Conservation (phyloP, 2,329 filamentous ascomycete genomes). For the Nemania serpens region DNA sequence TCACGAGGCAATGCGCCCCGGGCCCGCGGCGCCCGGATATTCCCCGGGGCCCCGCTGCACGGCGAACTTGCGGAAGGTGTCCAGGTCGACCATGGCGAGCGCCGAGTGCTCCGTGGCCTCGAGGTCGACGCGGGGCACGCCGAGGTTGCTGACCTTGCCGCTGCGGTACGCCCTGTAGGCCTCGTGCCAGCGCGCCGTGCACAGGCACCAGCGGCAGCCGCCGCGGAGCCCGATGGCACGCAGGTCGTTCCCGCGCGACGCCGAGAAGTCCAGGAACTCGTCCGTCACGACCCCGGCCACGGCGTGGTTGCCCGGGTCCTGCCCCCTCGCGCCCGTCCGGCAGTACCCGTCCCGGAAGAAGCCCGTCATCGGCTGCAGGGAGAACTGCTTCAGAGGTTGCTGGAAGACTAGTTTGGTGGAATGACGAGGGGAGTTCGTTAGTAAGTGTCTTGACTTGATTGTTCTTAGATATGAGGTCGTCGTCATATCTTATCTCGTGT, state of each 20-base stretch:
- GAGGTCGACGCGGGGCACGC: constrained; percentile 49
- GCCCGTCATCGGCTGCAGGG: constrained; percentile 62
- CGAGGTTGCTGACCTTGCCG: constrained; percentile 42
- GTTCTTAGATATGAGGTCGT: no score
- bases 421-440: background rate
- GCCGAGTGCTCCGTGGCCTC: constrained; percentile 58
- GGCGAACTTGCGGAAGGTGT: constrained; percentile 56
- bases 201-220: constrained; percentile 68
- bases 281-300: constrained; percentile 62
- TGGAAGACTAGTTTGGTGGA: constrained; percentile 56
- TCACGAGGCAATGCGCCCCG: background rate
- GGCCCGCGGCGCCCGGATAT: constrained; percentile 4
- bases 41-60: constrained; percentile 31
- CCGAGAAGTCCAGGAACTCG: constrained; percentile 66
- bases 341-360: constrained; percentile 67
- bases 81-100: constrained; percentile 51
- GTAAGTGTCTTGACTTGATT: background rate
- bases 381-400: constrained; percentile 62
- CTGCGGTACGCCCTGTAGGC: constrained; percentile 58
- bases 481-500: no score
- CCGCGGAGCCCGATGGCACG: constrained; percentile 56
- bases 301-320: constrained; percentile 63
- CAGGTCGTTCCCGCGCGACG: constrained; percentile 63
- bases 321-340: constrained; percentile 47
- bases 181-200: constrained; percentile 63